Base-by-base conservation (phyloP, 148 eudicot species). In the Cornus suecica region DNA sequence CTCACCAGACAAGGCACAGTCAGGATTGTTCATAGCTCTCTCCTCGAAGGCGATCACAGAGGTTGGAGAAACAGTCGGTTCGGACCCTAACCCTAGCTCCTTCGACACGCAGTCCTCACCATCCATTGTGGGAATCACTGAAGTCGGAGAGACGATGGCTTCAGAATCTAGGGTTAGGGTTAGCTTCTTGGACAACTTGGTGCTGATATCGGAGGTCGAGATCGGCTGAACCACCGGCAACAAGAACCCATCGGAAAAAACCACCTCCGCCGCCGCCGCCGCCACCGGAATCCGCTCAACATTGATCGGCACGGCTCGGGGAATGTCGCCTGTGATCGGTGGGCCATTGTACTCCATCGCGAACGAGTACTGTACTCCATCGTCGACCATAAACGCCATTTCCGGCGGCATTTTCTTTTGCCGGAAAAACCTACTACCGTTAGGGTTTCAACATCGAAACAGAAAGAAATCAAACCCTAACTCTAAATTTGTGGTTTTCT, bases 291-390 rank as follows among this genome's bases (percentile, higher is more conserved):
- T 91, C 28, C 83, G 84, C 56, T 84, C 86, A 26, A 93, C 88
- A 76, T 88, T 83, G 70, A 95, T 90, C 1, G 99, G 99, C 41
- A 91, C 76, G 3, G 98, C 99, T 74, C 89, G 84, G n/a, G 99
- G 99, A 72, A 95, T 88, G 45, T 84, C 88, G 25, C 69, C 82
- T 26, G 83, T 73, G 60, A 95, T 82, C 54, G 99, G 99, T 29
- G 99, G 97, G 29, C 99, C 99, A 77, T 88, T 69, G 72, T 95
- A 95, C 85, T 93, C 98, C 86, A 88, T 69, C 7, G 99, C 99
- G 80, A 90, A 83, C 15, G 91, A 85, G 76, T 82, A 92, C 69
- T 91, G 89, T 22, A 77, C 82, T 63, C 81, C 82, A 71, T 82
- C 90, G 48, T 82, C 94, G 32, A 56, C 81, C 70, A 79, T 78